Evolutionary conservation across 225 moss, liverwort and hornwort genomes (phyloP).

Genomic region (Sphagnum contortum): DNA sequence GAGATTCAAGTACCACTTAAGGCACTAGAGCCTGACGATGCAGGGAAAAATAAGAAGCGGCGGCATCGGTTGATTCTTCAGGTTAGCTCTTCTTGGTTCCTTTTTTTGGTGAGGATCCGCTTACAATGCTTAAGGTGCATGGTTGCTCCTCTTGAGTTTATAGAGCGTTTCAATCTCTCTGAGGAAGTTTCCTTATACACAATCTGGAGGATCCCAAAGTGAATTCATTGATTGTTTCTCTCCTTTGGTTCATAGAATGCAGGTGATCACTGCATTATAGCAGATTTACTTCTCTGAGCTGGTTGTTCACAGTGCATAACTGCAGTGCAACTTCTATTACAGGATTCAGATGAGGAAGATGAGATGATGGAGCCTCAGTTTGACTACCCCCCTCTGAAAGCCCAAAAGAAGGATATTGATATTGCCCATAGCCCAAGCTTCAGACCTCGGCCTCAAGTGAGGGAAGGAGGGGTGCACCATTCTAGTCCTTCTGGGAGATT

Average conservation of each 20-base stretch:
- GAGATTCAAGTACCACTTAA: constrained; percentile 10
- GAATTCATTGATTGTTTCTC: too few relatives aligned
- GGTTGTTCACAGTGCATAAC: too few relatives aligned
- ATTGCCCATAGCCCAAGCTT: constrained; percentile 12
- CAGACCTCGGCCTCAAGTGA: constrained; percentile 17
- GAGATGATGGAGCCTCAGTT: constrained; percentile 11
- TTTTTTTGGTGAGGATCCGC: neutral
- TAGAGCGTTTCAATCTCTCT: too few relatives aligned
- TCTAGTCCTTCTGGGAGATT: constrained; percentile 16
- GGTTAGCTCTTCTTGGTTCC: constrained; percentile 17
- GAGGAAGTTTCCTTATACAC: too few relatives aligned
- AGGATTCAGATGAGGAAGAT: constrained; percentile 97
- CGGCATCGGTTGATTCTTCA: constrained; percentile 79
- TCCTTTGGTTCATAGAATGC: too few relatives aligned
- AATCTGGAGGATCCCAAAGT: too few relatives aligned
- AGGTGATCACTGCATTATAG: too few relatives aligned
- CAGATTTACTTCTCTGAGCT: too few relatives aligned
- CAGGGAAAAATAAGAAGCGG: constrained; percentile 53
- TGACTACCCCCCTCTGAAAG: constrained; percentile 30
- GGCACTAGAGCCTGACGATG: constrained; percentile 33
- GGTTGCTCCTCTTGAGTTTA: too few relatives aligned
- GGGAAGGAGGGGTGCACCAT: constrained; percentile 19
- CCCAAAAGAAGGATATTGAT: constrained; percentile 15
- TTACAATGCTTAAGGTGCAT: too few relatives aligned
- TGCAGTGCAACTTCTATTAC: constrained; percentile 3